Base-by-base conservation (phyloP, 768 basidiomycete genomes). In the Termitomyces sp. region DNA sequence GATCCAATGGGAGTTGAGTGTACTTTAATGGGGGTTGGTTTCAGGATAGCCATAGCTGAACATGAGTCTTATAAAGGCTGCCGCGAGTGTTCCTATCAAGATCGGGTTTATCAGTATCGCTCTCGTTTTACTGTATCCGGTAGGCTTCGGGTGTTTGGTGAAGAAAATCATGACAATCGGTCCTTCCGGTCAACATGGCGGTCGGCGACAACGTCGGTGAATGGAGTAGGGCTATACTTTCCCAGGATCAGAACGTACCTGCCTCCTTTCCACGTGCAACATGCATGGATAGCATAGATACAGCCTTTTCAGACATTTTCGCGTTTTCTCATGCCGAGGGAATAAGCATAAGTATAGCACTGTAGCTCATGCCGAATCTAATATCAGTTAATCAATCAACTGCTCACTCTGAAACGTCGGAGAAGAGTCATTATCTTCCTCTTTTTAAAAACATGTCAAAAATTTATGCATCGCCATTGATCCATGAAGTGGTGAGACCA, bases 91-190 rank as follows among this genome's bases (percentile, higher is more conserved):
- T 27, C 55, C 27, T 41, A 49, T 49, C 46, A 56, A 47, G 55
- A 56, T 56, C 39, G 53, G 53, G 32, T 8, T 34, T 46, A 55
- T 55, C 43, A 37, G 26, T 39, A 52, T 52, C 36, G 26, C n/a
- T 27, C 50, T 24, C 34, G 34, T 12, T 7, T 50, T 37, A 26
- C 50, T 51, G 50, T 18, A 37, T 51, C 50, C 24, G 50, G 24
- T 37, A 52, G 24, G 36, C 34, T 27, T 37, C 50, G 37, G 13
- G 50, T 24, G 24, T 24, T 10, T 41, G 37, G 27, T n/a, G 26
- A 20, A 26, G 36, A 12, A 36, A 37, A 39, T 37, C 50, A 52
- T 13, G 26, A 12, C 36, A n/a, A 51, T 51, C 24, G 34, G 9
- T n/a, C 26, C 24, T 51, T 39, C 26, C 24, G 36, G n/a, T 26